These are phyloP conservation scores for Puccinia polysora DNA, from an alignment of 1,284 basidiomycete genomes.

Conservation along the genomic window DNA sequence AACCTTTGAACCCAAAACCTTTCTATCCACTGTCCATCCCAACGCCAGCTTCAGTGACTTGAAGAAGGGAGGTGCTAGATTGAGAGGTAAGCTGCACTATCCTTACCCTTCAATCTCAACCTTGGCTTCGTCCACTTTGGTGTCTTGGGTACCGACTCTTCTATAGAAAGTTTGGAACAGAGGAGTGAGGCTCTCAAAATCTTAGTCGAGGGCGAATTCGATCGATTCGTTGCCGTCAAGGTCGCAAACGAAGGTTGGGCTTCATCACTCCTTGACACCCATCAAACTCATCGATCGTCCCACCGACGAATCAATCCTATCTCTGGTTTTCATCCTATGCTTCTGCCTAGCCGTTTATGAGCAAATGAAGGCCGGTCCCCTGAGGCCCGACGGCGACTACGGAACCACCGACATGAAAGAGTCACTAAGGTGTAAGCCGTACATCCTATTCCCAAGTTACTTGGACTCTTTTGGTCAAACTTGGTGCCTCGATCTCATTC, in stretches of 20 bases:
- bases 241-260: constrained; percentile 81
- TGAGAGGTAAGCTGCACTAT: constrained; percentile 44
- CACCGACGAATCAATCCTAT: neutral
- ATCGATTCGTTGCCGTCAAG: constrained; percentile 95
- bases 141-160: no score
- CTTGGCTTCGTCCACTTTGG: no score
- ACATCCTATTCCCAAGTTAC: neutral
- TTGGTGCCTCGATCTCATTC: no score
- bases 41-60: constrained; percentile 94
- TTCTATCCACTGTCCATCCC: constrained; percentile 85
- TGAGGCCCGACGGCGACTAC: constrained; percentile 72
- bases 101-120: constrained; percentile 53
- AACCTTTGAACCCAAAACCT: constrained; percentile 90
- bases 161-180: constrained; percentile 66
- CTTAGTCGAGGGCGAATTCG: constrained; percentile 96
- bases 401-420: constrained; percentile 76
- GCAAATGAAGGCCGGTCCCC: constrained; percentile 85
- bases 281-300: neutral
- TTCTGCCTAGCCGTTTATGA: constrained; percentile 73
- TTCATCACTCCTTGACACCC: constrained; percentile 1
- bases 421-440: constrained; percentile 69
- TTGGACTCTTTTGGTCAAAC: no score
- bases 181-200: constrained; percentile 88
- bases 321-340: neutral
- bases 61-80: constrained; percentile 60